A percentile compares a stretch with the other conserved stretches of the same genome.
phyloP scores from a whole-genome alignment of 164 flowering plant species.

The Vitis amurensis region DNA sequence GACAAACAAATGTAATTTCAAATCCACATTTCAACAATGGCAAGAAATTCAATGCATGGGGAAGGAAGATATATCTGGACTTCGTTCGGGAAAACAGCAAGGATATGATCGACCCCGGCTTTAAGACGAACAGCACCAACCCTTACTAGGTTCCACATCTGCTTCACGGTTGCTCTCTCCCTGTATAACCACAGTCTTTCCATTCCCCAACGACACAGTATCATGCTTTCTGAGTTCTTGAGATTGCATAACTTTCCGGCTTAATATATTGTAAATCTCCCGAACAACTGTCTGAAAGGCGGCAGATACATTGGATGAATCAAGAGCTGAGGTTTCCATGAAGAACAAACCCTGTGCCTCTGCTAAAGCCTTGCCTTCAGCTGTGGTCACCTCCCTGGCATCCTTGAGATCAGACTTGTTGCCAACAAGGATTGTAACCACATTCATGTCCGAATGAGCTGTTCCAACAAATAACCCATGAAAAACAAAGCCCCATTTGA shows the following conservation, averaged over 20 bases:
- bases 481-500: neutral
- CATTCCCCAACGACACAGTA: conserved; percentile 31
- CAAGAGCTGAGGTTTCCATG: conserved; percentile 79
- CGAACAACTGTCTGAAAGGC: conserved; percentile 71
- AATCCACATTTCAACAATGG: conserved; percentile 5
- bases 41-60: conserved; percentile 8
- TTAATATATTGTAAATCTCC: conserved; percentile 67
- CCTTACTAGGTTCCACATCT: conserved; percentile 20
- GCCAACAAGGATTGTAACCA: conserved; percentile 75
- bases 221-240: conserved; percentile 60
- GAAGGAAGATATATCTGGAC: neutral
- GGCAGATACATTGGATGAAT: conserved; percentile 63
- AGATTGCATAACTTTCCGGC: conserved; percentile 58
- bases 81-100: neutral
- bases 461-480: conserved; percentile 24
- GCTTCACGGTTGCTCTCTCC: conserved; percentile 10
- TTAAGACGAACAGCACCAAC: conserved; percentile 40
- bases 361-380: conserved; percentile 68
- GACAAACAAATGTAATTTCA: neutral
- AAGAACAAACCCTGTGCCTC: conserved; percentile 74
- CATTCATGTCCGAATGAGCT: conserved; percentile 86
- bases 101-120: neutral
- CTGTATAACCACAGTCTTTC: conserved; percentile 50
- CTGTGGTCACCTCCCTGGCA: conserved; percentile 61
- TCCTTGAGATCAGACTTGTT: conserved; percentile 76